Conservation (phyloP, 371 early-diverging fungal genomes). For the Actinomortierella ambigua region DNA sequence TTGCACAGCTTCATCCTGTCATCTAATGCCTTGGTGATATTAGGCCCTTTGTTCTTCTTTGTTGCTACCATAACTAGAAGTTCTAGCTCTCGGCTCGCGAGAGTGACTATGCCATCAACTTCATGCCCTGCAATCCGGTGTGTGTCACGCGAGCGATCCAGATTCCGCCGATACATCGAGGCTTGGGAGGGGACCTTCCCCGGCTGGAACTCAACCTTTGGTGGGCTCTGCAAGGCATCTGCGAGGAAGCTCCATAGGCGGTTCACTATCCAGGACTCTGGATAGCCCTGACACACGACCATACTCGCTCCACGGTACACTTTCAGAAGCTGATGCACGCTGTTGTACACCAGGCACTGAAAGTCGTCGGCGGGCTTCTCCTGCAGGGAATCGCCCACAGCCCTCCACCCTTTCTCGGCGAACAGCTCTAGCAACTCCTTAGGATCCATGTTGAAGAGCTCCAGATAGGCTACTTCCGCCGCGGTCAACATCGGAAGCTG, state of each 20-base stretch:
- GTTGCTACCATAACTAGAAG: constrained; percentile 11
- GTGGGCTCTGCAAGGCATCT: neutral
- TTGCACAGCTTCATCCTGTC: constrained; percentile 14
- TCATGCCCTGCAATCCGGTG: constrained; percentile 8
- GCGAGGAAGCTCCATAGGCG: neutral
- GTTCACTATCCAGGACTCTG: neutral
- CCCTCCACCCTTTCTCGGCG: too few relatives aligned
- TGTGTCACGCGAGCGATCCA: constrained; percentile 2
- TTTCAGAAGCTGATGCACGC: too few relatives aligned
- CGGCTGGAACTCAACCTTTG: constrained; percentile 4
- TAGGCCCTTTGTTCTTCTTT: constrained; percentile 14
- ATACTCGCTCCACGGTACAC: neutral
- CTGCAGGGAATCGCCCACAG: too few relatives aligned
- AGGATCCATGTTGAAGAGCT: too few relatives aligned
- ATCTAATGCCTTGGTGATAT: constrained; percentile 12
- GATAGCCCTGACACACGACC: neutral
- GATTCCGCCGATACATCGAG: constrained; percentile 11
- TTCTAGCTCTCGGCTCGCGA: constrained; percentile 4
- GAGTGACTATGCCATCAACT: constrained; percentile 5
- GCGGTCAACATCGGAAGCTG: too few relatives aligned
- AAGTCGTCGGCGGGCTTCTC: too few relatives aligned
- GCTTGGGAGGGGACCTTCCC: constrained; percentile 9
- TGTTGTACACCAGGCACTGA: too few relatives aligned
- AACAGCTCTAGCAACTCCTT: too few relatives aligned
- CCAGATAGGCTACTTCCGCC: too few relatives aligned